A percentile compares a stretch with the other conserved stretches of the same genome.
These are phyloP conservation scores for Tuctoria greenei DNA, from an alignment of 176 grass and related monocot genomes.

Conservation along the genomic window DNA sequence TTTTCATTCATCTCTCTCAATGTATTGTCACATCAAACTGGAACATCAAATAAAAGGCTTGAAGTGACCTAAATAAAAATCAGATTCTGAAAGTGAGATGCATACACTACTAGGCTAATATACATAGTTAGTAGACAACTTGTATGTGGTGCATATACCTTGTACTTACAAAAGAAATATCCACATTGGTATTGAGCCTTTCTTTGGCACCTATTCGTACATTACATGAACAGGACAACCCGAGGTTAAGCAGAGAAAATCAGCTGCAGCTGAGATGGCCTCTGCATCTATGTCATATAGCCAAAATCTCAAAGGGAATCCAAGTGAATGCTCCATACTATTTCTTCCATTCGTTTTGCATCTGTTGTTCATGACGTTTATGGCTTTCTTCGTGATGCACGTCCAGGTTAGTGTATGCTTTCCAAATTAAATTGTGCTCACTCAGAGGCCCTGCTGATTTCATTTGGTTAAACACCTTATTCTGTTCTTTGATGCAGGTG, in stretches of 20 bases:
- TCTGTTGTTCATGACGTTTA: constrained; percentile 74
- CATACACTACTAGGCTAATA: background rate
- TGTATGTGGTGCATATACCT: background rate
- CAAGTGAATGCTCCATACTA: constrained; percentile 37
- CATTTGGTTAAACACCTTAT: background rate
- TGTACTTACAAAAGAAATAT: background rate
- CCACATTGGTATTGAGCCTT: background rate
- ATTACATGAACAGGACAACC: constrained; percentile 47
- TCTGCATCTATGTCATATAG: constrained; percentile 24
- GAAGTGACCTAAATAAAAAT: background rate
- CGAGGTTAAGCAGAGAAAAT: constrained; percentile 64
- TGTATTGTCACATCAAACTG: background rate
- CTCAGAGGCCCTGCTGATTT: background rate
- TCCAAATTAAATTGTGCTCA: background rate
- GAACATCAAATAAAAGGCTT: background rate
- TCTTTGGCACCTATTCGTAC: background rate
- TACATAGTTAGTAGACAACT: background rate
- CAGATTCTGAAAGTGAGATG: background rate
- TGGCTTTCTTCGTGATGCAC: constrained; percentile 85
- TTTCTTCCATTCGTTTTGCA: constrained; percentile 85
- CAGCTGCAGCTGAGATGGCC: background rate
- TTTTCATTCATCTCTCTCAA: constrained; percentile 6
- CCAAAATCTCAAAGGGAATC: constrained; percentile 35
- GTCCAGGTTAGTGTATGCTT: constrained; percentile 65
- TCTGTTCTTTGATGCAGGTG: constrained; percentile 62